These are phyloP conservation scores for Starmerella apis DNA, from an alignment of 805 yeast genomes.

Conservation along the genomic window DNA sequence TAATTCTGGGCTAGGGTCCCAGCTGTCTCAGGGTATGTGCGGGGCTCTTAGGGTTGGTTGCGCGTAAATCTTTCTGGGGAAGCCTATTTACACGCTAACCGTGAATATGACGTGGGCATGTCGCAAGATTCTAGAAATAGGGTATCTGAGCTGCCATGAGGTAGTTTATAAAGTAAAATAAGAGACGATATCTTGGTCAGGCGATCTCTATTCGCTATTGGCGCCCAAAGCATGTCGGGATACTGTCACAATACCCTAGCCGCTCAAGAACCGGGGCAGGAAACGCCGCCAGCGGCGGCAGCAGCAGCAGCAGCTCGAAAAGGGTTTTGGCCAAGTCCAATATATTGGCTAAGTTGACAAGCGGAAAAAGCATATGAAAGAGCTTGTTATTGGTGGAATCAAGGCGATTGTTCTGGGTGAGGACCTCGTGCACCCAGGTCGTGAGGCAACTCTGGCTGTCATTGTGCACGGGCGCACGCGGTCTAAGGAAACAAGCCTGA, in stretches of 20 bases:
- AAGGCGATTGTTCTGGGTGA: slow-evolving; percentile 38
- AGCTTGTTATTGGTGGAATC: slow-evolving; percentile 38
- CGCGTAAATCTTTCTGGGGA: neutral
- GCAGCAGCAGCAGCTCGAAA: neutral
- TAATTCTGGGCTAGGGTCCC: neutral
- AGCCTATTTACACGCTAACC: too few species aligned
- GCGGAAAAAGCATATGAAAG: slow-evolving; percentile 9
- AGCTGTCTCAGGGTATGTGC: too few species aligned
- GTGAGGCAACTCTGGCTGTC: slow-evolving; percentile 35
- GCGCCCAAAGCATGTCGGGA: neutral
- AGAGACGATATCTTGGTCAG: too few species aligned
- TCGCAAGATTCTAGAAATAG: too few species aligned
- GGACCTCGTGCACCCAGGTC: slow-evolving; percentile 20
- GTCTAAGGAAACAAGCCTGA: slow-evolving; percentile 34
- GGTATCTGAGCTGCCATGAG: too few species aligned
- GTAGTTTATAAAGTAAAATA: too few species aligned
- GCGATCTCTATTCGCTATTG: neutral
- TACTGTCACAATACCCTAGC: slow-evolving; percentile 2
- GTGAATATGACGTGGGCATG: too few species aligned
- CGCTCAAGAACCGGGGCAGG: neutral
- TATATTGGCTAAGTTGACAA: neutral
- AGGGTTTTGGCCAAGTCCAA: neutral
- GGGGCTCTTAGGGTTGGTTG: neutral
- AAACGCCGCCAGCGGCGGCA: neutral
- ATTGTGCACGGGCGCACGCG: slow-evolving; percentile 41